Conservation (phyloP, 306 rosid species). For the Vigna unguiculata region DNA sequence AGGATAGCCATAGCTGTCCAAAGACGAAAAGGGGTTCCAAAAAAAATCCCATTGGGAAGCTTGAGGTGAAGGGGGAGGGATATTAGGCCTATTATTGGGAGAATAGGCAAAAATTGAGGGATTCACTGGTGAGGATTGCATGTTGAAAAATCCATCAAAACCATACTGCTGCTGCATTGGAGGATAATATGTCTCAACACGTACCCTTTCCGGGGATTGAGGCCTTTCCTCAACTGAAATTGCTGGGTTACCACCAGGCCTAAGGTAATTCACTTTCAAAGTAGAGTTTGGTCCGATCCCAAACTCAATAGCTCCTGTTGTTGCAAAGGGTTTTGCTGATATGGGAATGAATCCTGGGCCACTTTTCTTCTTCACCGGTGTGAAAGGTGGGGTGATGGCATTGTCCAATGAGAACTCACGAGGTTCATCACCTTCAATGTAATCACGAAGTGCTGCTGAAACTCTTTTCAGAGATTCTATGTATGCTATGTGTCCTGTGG, state of each 20-base stretch:
- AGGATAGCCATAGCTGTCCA: slow-evolving; percentile 75
- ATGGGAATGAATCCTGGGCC: slow-evolving; percentile 59
- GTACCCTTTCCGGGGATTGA: slow-evolving; percentile 64
- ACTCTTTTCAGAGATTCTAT: slow-evolving; percentile 69
- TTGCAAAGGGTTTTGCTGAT: slow-evolving; percentile 63
- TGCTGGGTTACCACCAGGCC: slow-evolving; percentile 75
- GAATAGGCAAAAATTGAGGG: slow-evolving; percentile 65
- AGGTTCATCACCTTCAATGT: slow-evolving; percentile 78
- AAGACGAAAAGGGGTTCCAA: slow-evolving; percentile 88
- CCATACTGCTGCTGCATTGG: slow-evolving; percentile 57
- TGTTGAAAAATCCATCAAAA: slow-evolving; percentile 61
- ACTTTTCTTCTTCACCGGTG: slow-evolving; percentile 68
- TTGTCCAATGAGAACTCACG: slow-evolving; percentile 67
- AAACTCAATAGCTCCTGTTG: slow-evolving; percentile 50
- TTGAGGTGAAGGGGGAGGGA: slow-evolving; percentile 80
- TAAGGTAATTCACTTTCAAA: slow-evolving; percentile 65
- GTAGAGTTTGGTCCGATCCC: slow-evolving; percentile 55
- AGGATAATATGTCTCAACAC: slow-evolving; percentile 67
- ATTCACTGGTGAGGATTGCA: slow-evolving; percentile 67
- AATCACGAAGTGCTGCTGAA: slow-evolving; percentile 80
- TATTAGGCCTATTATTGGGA: slow-evolving; percentile 57
- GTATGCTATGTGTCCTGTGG: slow-evolving; percentile 77
- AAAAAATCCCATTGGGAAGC: slow-evolving; percentile 83
- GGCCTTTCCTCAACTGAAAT: slow-evolving; percentile 80
- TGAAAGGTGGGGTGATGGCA: slow-evolving; percentile 59